Evolutionary conservation across 495 filamentous ascomycete genomes (phyloP).

Genomic region (Tricharina praecox): DNA sequence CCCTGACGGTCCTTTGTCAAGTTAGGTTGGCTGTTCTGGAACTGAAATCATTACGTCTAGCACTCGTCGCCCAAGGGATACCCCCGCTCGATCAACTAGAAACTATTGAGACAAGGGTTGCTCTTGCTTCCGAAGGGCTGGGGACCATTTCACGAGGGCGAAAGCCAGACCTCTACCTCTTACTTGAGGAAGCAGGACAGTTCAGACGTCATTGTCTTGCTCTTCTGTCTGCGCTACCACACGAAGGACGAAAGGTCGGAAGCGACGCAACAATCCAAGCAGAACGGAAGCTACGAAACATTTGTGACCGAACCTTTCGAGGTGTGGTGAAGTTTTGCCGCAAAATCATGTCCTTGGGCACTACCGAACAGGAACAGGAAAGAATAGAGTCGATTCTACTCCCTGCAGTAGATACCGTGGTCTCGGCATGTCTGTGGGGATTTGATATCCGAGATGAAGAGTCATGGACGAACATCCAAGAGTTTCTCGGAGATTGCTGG

Average conservation of each 20-base stretch:
- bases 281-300: background rate
- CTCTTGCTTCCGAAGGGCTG: conserved; percentile 15
- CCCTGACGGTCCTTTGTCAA: conserved; percentile 15
- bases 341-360: conserved; percentile 23
- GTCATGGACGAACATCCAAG: conserved; percentile 18
- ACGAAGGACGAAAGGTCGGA: background rate
- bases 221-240: background rate
- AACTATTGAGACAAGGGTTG: conserved; percentile 14
- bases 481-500: conserved; percentile 13
- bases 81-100: conserved; percentile 8
- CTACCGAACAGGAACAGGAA: conserved; percentile 13
- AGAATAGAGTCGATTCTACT: conserved; percentile 12
- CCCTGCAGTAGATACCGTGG: conserved; percentile 20
- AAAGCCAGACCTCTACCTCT: conserved; percentile 20
- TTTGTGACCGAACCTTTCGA: conserved; percentile 3
- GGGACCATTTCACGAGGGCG: conserved; percentile 18
- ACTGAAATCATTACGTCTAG: conserved; percentile 15
- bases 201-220: background rate
- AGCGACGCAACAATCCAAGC: background rate
- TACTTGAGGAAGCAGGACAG: conserved; percentile 19
- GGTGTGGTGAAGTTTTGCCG: conserved; percentile 22
- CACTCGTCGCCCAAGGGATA: conserved; percentile 7
- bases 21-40: conserved; percentile 22
- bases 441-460: conserved; percentile 10
- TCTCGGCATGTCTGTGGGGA: conserved; percentile 19